A percentile compares a stretch with the other conserved stretches of the same genome.
Evolutionary conservation across 352 stramenopile species (phyloP).

Genomic region (Pythium chondricola): DNA sequence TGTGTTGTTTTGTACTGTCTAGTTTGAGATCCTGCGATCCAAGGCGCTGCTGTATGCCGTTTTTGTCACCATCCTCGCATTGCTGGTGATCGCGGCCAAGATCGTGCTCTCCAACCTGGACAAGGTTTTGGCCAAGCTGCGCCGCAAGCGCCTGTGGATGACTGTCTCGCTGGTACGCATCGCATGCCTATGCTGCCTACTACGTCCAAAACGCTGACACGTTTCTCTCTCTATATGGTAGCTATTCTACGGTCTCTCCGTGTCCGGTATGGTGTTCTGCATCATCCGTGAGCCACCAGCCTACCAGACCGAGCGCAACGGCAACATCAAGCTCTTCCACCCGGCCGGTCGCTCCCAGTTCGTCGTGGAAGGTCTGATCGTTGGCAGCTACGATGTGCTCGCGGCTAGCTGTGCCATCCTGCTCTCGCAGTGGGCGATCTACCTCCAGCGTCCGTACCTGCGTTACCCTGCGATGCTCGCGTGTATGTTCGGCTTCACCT

Average conservation of each 20-base stretch:
- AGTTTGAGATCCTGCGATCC: slow-evolving; percentile 60
- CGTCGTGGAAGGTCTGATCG: slow-evolving; percentile 77
- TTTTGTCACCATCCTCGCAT: slow-evolving; percentile 21
- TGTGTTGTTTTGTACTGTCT: not conserved
- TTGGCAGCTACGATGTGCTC: slow-evolving; percentile 61
- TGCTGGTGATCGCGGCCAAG: slow-evolving; percentile 39
- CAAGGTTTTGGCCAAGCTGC: slow-evolving; percentile 60
- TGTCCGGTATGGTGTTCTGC: slow-evolving; percentile 87
- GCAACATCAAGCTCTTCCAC: slow-evolving; percentile 85
- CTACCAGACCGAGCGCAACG: slow-evolving; percentile 64
- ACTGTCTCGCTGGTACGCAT: slow-evolving; percentile 62
- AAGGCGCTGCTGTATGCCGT: slow-evolving; percentile 64
- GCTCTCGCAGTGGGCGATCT: slow-evolving; percentile 79
- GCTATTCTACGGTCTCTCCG: slow-evolving; percentile 84
- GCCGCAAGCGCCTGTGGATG: slow-evolving; percentile 83
- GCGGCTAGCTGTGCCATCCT: slow-evolving; percentile 70
- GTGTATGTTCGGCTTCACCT: slow-evolving; percentile 61
- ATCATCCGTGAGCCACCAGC: slow-evolving; percentile 83
- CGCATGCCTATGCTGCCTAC: not conserved
- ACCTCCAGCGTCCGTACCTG: slow-evolving; percentile 49
- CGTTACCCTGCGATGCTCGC: slow-evolving; percentile 50
- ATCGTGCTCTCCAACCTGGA: slow-evolving; percentile 65
- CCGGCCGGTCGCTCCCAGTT: slow-evolving; percentile 77
- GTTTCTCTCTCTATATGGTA: slow-evolving; percentile 4
- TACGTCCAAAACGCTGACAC: not conserved